These are phyloP conservation scores for Peronospora tabacina DNA, from an alignment of 352 stramenopile species.

Conservation along the genomic window DNA sequence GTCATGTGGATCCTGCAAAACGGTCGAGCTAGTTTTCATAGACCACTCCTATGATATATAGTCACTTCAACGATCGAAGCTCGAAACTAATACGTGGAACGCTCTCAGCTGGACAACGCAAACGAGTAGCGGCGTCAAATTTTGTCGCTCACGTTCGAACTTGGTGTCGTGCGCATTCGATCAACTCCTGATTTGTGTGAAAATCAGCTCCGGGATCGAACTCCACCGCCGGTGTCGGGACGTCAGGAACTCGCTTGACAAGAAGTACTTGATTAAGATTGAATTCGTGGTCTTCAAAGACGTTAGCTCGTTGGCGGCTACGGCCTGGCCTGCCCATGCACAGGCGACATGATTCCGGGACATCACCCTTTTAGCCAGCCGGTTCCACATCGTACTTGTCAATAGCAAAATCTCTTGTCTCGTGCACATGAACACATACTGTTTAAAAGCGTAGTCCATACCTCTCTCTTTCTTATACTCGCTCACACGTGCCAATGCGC, in stretches of 20 bases:
- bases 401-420: not conserved
- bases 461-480: not conserved
- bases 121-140: not conserved
- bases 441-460: not conserved
- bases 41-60: not conserved
- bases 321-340: conserved; percentile 8
- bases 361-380: not conserved
- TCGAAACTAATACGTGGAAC: not conserved
- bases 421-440: too few relatives aligned
- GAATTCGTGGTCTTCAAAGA: not conserved
- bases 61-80: not conserved
- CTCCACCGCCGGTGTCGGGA: conserved; percentile 3
- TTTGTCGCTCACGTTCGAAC: not conserved
- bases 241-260: not conserved
- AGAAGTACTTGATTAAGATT: not conserved
- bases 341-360: conserved; percentile 5
- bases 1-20: not conserved
- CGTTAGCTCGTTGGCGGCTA: conserved; percentile 4
- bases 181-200: not conserved
- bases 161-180: not conserved
- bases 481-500: not conserved
- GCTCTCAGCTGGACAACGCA: not conserved
- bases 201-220: conserved; percentile 16
- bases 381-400: not conserved
- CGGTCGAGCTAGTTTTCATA: not conserved